Evolutionary conservation across 1,139 yeast genomes (phyloP).

Genomic region (Zygosaccharomyces sapae): DNA sequence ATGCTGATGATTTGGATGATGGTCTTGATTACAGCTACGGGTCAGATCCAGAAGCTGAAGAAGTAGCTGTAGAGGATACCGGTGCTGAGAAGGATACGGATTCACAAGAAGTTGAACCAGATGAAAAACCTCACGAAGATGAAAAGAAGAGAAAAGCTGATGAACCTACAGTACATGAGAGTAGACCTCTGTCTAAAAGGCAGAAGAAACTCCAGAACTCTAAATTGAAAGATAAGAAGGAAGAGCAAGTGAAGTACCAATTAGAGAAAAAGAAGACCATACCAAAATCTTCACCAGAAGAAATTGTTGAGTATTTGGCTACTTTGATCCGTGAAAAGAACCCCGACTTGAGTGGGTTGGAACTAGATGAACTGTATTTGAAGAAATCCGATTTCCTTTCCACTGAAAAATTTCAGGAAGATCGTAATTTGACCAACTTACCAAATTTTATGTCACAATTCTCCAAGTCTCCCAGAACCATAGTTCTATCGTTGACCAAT

Average conservation of each 20-base stretch:
- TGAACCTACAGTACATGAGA: slow-evolving; percentile 6
- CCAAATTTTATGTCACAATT: slow-evolving; percentile 27
- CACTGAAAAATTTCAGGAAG: slow-evolving; percentile 26
- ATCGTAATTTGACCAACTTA: slow-evolving; percentile 28
- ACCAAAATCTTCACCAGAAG: slow-evolving; percentile 28
- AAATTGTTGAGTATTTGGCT: slow-evolving; percentile 33
- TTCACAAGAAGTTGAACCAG: slow-evolving; percentile 12
- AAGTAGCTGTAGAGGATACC: slow-evolving; percentile 9
- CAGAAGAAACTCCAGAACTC: slow-evolving; percentile 34
- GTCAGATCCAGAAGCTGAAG: slow-evolving; percentile 15
- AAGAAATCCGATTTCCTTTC: slow-evolving; percentile 33
- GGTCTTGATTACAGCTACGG: slow-evolving; percentile 30
- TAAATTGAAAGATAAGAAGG: slow-evolving; percentile 30
- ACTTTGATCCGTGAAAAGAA: slow-evolving; percentile 31
- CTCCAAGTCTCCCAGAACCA: slow-evolving; percentile 33
- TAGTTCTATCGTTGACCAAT: slow-evolving; percentile 33
- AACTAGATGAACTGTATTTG: slow-evolving; percentile 35
- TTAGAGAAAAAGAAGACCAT: slow-evolving; percentile 28
- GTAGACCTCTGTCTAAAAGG: slow-evolving; percentile 28
- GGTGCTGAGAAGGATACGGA: slow-evolving; percentile 8
- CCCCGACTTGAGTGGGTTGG: slow-evolving; percentile 36
- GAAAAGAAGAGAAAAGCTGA: slow-evolving; percentile 6
- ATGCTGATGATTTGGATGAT: slow-evolving; percentile 36
- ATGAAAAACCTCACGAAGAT: slow-evolving; percentile 6
- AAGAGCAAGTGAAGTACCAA: slow-evolving; percentile 32